Conservation (phyloP, 345 rosid species). For the Camelina hispida region DNA sequence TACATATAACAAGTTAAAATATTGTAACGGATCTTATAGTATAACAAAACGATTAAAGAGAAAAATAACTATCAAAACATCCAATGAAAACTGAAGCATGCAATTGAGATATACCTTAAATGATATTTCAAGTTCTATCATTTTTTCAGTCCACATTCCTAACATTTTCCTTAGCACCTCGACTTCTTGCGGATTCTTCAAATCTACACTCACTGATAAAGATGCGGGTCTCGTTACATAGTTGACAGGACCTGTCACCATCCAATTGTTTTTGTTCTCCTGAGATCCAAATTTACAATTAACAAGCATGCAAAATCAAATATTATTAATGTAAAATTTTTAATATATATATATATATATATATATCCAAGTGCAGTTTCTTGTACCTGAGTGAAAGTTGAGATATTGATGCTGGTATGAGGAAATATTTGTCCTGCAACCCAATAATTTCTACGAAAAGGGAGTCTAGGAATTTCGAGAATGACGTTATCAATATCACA, state of each 20-base stretch:
- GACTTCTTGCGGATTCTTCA: conserved; percentile 17
- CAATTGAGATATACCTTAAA: conserved; percentile 16
- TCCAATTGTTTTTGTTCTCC: background rate
- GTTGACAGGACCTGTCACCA: background rate
- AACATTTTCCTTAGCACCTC: conserved; percentile 8
- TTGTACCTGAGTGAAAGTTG: conserved; percentile 12
- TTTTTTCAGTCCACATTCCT: background rate
- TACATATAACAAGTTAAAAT: background rate
- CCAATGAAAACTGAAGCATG: background rate
- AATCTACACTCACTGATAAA: conserved; percentile 17
- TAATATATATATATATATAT: background rate
- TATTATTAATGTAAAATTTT: background rate
- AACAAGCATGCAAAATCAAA: conserved; percentile 1
- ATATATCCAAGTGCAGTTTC: background rate
- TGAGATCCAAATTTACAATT: conserved; percentile 19
- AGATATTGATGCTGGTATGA: conserved; percentile 14
- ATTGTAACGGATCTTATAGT: background rate
- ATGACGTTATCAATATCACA: background rate
- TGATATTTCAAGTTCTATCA: conserved; percentile 12
- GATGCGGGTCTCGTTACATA: background rate
- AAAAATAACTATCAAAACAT: background rate
- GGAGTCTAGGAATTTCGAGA: conserved; percentile 10
- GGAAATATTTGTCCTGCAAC: background rate
- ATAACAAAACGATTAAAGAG: background rate
- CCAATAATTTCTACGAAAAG: conserved; percentile 24